Conservation (phyloP, 1,284 basidiomycete genomes). For the Puccinia coronata region DNA sequence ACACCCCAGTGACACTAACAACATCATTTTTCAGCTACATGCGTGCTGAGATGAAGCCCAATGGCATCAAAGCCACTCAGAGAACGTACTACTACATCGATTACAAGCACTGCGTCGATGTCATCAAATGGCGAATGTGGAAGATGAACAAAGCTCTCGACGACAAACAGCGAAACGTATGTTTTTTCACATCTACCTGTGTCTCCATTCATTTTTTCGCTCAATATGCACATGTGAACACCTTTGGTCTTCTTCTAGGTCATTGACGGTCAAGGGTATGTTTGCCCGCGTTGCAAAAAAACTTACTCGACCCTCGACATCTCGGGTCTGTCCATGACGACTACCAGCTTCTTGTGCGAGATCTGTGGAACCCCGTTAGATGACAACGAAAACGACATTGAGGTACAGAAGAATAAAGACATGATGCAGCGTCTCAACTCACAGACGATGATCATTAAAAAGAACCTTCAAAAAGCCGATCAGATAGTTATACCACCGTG, state of each 20-base stretch:
- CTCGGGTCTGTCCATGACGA: conserved; percentile 68
- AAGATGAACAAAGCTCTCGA: conserved; percentile 90
- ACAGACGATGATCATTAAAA: conserved; percentile 81
- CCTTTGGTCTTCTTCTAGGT: conserved; percentile 62
- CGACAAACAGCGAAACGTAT: conserved; percentile 71
- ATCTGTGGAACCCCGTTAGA: conserved; percentile 70
- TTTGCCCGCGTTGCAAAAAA: conserved; percentile 84
- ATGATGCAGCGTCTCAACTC: conserved; percentile 92
- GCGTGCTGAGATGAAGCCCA: conserved; percentile 45
- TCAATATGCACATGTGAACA: too few relatives aligned
- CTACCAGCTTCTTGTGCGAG: conserved; percentile 71
- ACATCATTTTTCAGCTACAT: conserved; percentile 32
- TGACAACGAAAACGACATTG: conserved; percentile 88
- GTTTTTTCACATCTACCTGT: too few relatives aligned
- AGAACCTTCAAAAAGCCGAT: conserved; percentile 84
- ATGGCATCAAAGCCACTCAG: conserved; percentile 55
- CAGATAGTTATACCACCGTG: conserved; percentile 73
- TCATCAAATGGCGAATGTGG: conserved; percentile 96
- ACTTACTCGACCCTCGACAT: conserved; percentile 84
- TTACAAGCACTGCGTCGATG: conserved; percentile 91
- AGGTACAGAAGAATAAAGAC: conserved; percentile 79
- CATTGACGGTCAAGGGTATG: conserved; percentile 91
- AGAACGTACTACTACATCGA: conserved; percentile 95
- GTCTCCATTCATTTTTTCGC: too few relatives aligned
- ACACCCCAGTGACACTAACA: too few relatives aligned